phyloP scores from a whole-genome alignment of 177 flowering plant species.

The Vitis hybrid region DNA sequence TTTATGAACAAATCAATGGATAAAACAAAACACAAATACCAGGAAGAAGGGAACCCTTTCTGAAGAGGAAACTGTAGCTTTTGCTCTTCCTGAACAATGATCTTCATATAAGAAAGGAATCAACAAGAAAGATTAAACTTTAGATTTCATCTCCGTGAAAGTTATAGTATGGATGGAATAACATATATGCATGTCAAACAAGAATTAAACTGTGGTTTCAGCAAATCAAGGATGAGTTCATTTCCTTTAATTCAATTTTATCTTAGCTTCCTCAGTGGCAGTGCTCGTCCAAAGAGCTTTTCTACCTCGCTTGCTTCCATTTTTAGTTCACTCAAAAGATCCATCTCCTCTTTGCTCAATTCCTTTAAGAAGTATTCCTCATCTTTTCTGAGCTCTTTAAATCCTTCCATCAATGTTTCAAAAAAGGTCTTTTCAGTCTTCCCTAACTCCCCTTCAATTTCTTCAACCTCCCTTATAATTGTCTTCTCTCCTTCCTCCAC shows the following conservation, averaged over 20 bases:
- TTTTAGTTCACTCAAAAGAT: slow-evolving; percentile 59
- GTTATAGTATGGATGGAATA: no score
- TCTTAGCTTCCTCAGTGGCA: slow-evolving; percentile 80
- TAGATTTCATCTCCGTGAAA: no score
- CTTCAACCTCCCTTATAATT: slow-evolving; percentile 68
- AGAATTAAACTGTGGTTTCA: no score
- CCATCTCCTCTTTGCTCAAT: slow-evolving; percentile 80
- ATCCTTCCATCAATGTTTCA: slow-evolving; percentile 63
- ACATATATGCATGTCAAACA: no score
- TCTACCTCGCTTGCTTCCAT: slow-evolving; percentile 88
- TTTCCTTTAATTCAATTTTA: slow-evolving; percentile 21
- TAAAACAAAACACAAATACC: no score
- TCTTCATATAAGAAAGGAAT: no score
- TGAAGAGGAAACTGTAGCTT: no score
- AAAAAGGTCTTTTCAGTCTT: slow-evolving; percentile 71
- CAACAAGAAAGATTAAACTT: no score
- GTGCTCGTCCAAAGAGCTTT: slow-evolving; percentile 70
- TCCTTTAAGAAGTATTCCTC: slow-evolving; percentile 61
- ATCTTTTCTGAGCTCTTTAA: slow-evolving; percentile 63
- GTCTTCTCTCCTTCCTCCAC: slow-evolving; percentile 87
- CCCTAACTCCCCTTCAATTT: slow-evolving; percentile 58
- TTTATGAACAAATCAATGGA: no score
- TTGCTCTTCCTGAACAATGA: no score
- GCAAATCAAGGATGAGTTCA: neutral
- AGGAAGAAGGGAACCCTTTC: no score